These are phyloP conservation scores for Chlorella sp. DNA, from an alignment of 139 green algal species.

Conservation along the genomic window DNA sequence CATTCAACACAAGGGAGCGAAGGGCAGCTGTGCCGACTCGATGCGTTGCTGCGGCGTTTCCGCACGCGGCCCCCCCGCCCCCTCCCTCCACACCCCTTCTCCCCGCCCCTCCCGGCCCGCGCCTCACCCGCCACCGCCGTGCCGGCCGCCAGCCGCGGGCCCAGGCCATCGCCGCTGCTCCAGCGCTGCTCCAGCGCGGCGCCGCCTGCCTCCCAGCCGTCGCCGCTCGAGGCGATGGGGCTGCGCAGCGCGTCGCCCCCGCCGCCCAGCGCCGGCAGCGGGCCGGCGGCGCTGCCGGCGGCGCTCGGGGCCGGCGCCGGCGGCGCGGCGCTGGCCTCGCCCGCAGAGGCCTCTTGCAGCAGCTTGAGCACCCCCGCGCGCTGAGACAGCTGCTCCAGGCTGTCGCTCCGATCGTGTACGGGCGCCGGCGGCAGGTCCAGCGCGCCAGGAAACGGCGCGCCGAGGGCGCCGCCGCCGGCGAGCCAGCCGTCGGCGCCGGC, in stretches of 20 bases:
- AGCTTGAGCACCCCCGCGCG: slow-evolving; percentile 18
- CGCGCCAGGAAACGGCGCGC: too few species aligned
- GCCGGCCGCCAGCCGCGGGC: too few species aligned
- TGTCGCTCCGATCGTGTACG: slow-evolving; percentile 15
- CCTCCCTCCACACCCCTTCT: too few species aligned
- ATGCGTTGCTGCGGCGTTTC: too few species aligned
- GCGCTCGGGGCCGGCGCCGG: background rate
- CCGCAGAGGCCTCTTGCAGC: background rate
- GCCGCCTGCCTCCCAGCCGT: background rate
- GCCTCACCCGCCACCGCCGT: too few species aligned
- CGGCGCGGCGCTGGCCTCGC: too few species aligned
- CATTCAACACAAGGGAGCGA: too few species aligned
- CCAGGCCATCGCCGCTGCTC: background rate
- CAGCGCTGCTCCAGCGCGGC: background rate
- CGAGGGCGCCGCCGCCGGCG: too few species aligned
- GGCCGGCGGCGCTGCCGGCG: background rate
- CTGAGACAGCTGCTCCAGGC: slow-evolving; percentile 25
- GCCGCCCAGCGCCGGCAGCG: background rate
- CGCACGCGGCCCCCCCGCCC: too few species aligned
- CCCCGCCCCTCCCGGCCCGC: too few species aligned
- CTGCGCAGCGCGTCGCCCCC: background rate
- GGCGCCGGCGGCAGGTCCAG: slow-evolving; percentile 10
- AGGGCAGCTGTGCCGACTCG: too few species aligned
- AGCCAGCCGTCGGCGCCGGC: background rate
- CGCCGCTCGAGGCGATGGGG: background rate